phyloP scores from a whole-genome alignment of 257 asterid genomes.

The Solanum sparsipilum region DNA sequence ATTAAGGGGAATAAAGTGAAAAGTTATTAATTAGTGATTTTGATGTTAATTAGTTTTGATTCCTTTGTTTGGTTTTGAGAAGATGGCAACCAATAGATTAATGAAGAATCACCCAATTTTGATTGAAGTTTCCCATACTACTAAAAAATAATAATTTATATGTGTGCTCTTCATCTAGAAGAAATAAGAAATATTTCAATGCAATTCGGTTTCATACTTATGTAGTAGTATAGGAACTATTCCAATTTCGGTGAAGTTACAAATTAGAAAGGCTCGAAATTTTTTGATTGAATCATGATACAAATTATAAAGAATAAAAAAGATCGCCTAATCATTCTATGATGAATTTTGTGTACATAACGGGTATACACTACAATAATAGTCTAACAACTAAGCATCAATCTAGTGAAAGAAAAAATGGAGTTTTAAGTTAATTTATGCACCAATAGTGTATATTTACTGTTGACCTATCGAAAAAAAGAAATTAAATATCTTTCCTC shows the following conservation, averaged over 20 bases:
- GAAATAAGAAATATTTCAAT: too few relatives aligned
- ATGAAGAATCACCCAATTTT: slow-evolving; percentile 19
- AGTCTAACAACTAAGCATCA: background rate
- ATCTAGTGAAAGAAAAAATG: background rate
- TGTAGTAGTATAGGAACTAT: too few relatives aligned
- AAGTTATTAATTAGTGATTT: slow-evolving; percentile 10
- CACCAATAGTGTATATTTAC: background rate
- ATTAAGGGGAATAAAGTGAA: background rate
- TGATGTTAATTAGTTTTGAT: slow-evolving; percentile 17
- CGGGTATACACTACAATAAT: background rate
- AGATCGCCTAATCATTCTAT: too few relatives aligned
- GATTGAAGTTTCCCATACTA: background rate
- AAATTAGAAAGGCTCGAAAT: too few relatives aligned
- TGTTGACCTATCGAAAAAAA: background rate
- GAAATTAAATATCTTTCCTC: background rate
- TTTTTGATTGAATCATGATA: too few relatives aligned
- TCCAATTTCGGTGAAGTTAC: too few relatives aligned
- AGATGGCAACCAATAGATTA: slow-evolving; percentile 11
- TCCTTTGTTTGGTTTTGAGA: slow-evolving; percentile 14
- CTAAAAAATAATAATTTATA: too few relatives aligned
- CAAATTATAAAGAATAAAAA: too few relatives aligned
- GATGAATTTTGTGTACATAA: too few relatives aligned
- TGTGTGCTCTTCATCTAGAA: background rate
- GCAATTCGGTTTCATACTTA: too few relatives aligned
- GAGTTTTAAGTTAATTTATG: background rate